Evolutionary conservation across 1,284 basidiomycete species (phyloP).

Genomic region (Puccinia hordei): DNA sequence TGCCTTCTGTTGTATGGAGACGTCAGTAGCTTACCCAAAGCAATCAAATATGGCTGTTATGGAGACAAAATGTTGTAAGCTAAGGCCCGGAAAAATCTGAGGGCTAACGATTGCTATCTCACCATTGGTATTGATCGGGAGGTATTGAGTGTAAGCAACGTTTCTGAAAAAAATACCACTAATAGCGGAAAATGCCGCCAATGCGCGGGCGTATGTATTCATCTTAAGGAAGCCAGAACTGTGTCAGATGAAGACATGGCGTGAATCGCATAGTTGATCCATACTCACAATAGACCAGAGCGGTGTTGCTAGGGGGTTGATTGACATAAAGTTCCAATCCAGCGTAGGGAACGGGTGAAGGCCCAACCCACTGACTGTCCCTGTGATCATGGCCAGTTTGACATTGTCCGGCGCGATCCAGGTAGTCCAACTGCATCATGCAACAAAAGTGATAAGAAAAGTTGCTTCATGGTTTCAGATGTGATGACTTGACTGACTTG

Average conservation of each 20-base stretch:
- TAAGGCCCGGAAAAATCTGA: neutral
- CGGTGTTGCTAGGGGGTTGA: constrained; percentile 56
- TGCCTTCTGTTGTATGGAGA: neutral
- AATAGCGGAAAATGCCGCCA: constrained; percentile 6
- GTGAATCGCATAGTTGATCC: constrained; percentile 52
- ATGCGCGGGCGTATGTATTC: constrained; percentile 33
- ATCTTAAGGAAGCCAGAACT: constrained; percentile 11
- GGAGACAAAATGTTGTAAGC: neutral
- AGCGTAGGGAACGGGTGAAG: constrained; percentile 61
- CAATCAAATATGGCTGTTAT: constrained; percentile 36
- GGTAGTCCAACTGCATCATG: constrained; percentile 40
- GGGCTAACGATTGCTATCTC: neutral
- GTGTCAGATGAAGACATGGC: neutral
- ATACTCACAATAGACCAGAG: constrained; percentile 56
- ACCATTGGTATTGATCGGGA: constrained; percentile 54
- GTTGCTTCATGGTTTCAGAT: neutral
- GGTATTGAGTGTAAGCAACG: constrained; percentile 50
- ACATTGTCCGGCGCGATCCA: constrained; percentile 49
- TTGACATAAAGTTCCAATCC: constrained; percentile 61
- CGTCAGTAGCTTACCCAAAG: constrained; percentile 27
- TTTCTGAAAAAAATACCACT: constrained; percentile 27
- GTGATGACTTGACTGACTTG: constrained; percentile 32
- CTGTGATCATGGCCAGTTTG: constrained; percentile 51
- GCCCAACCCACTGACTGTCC: constrained; percentile 58
- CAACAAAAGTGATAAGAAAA: neutral